Evolutionary conservation across 345 rosid genomes (phyloP), one percentile per base, ranked within the genome.

Genomic region (Syzygium grande): DNA sequence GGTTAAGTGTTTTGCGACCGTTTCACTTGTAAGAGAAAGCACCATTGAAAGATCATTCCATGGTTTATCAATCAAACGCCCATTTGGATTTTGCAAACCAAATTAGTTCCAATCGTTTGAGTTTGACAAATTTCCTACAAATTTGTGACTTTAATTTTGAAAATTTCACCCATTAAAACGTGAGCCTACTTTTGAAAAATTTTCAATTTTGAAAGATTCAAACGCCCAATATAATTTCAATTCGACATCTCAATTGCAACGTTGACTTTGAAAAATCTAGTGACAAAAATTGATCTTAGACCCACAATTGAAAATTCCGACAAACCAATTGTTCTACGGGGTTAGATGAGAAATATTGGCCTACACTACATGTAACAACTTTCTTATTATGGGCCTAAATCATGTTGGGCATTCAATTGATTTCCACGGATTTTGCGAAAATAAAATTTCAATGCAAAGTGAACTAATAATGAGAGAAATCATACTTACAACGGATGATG

Each of bases 21-120:
- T 5, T 56, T 56, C 61, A 56, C 23, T 56, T 56, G 22, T 56
- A 11, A 0, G n/a, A 56, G 23, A 56, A 56, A 27, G 23, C 61
- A 56, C 23, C 61, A 56, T 22, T 56, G 12, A 56, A 27, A 56
- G n/a, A 56, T 9, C 61, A 25, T 22, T 0, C 11, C 0, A 0
- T 56, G 27, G 27, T 56, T 22, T 0, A 27, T 56, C 0, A 56
- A 0, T 56, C 23, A 22, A 22, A 56, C 9, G n/a, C n/a, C 12
- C 0, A 3, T 19, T 56, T 0, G 23, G n/a, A 56, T 56, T 56
- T 56, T 56, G 23, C 59, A 55, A 54, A 0, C 23, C 58, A 55
- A 55, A 10, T 55, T 55, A 0, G 27, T 55, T 55, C 59, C 0
- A 0, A 55, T 55, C 59, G 9, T 55, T 27, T 58, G 10, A 58